These are phyloP conservation scores for Rubus parviflorus DNA, from an alignment of 306 rosid genomes.

Conservation along the genomic window DNA sequence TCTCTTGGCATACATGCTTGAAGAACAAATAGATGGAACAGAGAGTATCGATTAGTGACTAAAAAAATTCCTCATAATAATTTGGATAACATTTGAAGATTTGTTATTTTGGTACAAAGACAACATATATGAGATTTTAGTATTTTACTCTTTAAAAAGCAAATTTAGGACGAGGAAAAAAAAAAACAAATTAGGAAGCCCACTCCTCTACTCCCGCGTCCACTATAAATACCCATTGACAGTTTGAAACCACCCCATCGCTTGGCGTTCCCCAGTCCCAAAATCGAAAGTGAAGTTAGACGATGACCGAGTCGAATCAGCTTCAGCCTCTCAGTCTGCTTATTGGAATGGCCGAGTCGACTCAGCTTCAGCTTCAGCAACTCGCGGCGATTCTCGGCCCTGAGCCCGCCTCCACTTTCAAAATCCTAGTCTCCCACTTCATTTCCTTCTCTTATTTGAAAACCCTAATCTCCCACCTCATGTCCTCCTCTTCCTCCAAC, in stretches of 20 bases:
- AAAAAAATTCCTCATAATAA: no score
- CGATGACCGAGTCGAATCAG: no score
- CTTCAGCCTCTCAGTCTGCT: no score
- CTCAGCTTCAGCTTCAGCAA: constrained; percentile 81
- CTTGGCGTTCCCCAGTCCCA: background rate
- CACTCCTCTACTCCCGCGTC: constrained; percentile 4
- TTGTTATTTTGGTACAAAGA: no score
- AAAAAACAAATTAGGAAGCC: background rate
- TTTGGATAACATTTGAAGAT: no score
- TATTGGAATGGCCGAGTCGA: constrained; percentile 58
- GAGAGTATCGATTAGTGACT: no score
- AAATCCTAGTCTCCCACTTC: background rate
- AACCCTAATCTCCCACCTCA: constrained; percentile 84
- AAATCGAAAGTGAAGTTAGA: background rate
- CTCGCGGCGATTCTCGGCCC: constrained; percentile 85
- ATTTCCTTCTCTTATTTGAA: constrained; percentile 44
- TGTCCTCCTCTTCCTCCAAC: constrained; percentile 86
- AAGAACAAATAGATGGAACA: no score
- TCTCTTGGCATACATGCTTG: no score
- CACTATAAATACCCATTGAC: constrained; percentile 2
- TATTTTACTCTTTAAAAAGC: no score
- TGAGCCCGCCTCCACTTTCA: constrained; percentile 61
- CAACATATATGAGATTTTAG: no score
- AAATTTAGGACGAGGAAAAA: no score
- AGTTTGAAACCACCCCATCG: background rate